phyloP scores from a whole-genome alignment of 2,329 filamentous ascomycete species.

The Microdochium nivale region DNA sequence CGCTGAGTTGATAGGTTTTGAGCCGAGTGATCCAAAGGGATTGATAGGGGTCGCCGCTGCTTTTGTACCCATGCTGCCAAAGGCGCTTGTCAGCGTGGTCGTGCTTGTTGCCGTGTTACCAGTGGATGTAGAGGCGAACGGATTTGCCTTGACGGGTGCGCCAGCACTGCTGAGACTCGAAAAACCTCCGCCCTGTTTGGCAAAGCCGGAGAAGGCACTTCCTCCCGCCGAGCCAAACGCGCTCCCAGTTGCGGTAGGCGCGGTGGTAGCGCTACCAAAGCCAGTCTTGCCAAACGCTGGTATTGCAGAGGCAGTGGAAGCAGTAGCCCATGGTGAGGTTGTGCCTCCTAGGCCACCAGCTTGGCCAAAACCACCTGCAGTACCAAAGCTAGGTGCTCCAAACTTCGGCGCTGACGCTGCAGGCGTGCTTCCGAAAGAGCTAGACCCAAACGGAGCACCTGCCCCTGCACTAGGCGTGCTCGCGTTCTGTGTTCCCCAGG shows the following conservation, averaged over 20 bases:
- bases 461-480: conserved; percentile 20
- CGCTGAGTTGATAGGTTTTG: conserved; percentile 2
- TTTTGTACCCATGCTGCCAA: conserved; percentile 22
- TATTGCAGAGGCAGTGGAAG: conserved; percentile 20
- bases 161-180: conserved; percentile 44
- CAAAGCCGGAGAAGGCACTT: conserved; percentile 12
- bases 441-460: conserved; percentile 34
- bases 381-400: conserved; percentile 34
- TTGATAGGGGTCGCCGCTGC: conserved; percentile 17
- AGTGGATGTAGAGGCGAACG: conserved; percentile 30
- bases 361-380: conserved; percentile 38
- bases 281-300: conserved; percentile 48
- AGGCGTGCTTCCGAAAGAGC: conserved; percentile 28
- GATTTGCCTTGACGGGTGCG: conserved; percentile 40
- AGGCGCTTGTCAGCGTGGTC: conserved; percentile 20
- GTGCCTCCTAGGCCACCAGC: conserved; percentile 37
- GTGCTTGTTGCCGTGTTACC: neutral
- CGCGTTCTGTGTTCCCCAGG: conserved; percentile 34
- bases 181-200: conserved; percentile 30
- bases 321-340: conserved; percentile 45
- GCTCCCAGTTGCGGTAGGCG: neutral
- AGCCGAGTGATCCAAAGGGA: conserved; percentile 32
- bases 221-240: neutral
- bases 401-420: conserved; percentile 35
- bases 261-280: conserved; percentile 27